Base-by-base conservation (phyloP, 2,329 filamentous ascomycete species). In the Sporothrix brasiliensis region DNA sequence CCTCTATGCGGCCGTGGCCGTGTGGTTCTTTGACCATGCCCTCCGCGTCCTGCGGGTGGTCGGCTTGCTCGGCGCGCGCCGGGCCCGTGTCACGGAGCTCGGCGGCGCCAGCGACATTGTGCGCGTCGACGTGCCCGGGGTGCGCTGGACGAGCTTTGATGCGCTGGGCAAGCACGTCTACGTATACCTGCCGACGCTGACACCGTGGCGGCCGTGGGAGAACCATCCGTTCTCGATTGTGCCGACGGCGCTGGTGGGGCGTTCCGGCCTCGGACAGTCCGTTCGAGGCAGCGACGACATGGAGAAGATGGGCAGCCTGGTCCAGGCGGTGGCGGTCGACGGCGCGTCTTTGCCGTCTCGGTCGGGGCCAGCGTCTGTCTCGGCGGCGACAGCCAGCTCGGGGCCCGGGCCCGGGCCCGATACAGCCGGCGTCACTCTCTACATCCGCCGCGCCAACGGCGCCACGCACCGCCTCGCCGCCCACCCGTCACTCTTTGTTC, bases 141-240 rank as follows among this genome's bases (percentile, higher is more conserved):
- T 74, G 1, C 73, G 78, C 53, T 83, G 79, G 77, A 74, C 72
- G 4, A 52, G 27, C 9, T 47, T 21, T 41, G 69, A 71, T 0
- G 70, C 72, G 34, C 77, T 78, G 0, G 79, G 78, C 1, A 74
- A 78, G 2, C 80, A 84, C 66, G 81, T 77, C 0, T 86, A 85
- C 70, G 76, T 81, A 0, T 85, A 85, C 74, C 86, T 87, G 73
- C 84, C 85, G 0, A 81, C 80, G 0, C 74, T 85, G 1, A 80
- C 69, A n/a, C 74, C 73, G 2, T 74, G 76, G 72, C 76, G 79
- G 10, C 74, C 77, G 0, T 87, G 85, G 84, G 84, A 87, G 74
- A 87, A 84, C 60, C 86, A 87, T 73, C 85, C 85, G 0, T 87
- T 87, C 74, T 85, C 83, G 0, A 74, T 84, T 34, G 71, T 79